Evolutionary conservation across 1,284 basidiomycete genomes (phyloP).

Genomic region (Rhizoctonia solani): DNA sequence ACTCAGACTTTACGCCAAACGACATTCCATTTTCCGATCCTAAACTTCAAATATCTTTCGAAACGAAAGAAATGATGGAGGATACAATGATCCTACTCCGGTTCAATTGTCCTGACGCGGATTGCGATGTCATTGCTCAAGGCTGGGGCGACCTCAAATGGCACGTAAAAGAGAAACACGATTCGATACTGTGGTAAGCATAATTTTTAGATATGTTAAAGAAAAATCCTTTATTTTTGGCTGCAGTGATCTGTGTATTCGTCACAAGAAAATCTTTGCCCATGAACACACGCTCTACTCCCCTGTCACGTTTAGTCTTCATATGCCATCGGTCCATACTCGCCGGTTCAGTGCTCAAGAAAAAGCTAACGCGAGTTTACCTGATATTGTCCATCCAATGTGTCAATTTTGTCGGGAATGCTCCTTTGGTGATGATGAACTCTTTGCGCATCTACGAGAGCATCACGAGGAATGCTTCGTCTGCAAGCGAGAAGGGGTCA

Average conservation of each 20-base stretch:
- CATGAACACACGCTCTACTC: constrained; percentile 93
- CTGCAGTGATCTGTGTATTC: constrained; percentile 82
- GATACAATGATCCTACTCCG: constrained; percentile 89
- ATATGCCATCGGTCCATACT: constrained; percentile 75
- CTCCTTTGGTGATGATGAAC: constrained; percentile 89
- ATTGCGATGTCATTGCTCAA: constrained; percentile 81
- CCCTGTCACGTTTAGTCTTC: constrained; percentile 66
- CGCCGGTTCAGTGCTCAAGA: constrained; percentile 55
- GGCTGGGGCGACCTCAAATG: constrained; percentile 90
- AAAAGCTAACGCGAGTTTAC: constrained; percentile 33
- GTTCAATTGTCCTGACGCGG: constrained; percentile 81
- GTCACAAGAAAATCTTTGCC: constrained; percentile 91
- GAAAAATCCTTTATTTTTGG: background rate
- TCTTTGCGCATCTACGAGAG: constrained; percentile 94
- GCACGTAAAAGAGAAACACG: constrained; percentile 77
- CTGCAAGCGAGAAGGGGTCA: constrained; percentile 79
- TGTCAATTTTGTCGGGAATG: constrained; percentile 91
- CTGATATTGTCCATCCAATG: constrained; percentile 71
- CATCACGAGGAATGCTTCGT: constrained; percentile 96
- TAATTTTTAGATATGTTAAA: constrained; percentile 33
- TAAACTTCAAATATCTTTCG: constrained; percentile 83
- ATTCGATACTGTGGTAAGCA: constrained; percentile 81
- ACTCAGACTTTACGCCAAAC: constrained; percentile 63
- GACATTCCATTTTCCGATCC: constrained; percentile 69
- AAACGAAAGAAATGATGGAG: constrained; percentile 93